Base-by-base conservation (phyloP, 2,329 filamentous ascomycete genomes). In the Ascochyta clinopodiicola region DNA sequence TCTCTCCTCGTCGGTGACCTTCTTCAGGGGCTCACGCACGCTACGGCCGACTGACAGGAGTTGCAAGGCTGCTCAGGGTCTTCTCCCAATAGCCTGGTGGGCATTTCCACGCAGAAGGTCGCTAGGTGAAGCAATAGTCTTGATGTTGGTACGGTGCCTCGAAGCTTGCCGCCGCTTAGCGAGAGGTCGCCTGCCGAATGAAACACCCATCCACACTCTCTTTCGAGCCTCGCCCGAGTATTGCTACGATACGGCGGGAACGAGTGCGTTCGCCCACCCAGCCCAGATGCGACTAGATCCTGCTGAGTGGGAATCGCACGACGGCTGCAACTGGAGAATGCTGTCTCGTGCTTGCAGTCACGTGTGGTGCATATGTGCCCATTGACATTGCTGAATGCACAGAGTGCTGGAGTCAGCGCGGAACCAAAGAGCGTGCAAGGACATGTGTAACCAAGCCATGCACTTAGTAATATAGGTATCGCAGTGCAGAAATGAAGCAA, bases 71-170 rank as follows among this genome's bases (percentile, higher is more conserved):
- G 27, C 35, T 19, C 27, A 49, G 17, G 17, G 19, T n/a, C 9
- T 31, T 32, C 44, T 36, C 42, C 46, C 36, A 50, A 42, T 46
- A 25, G 22, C 4, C 22, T 24, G 19, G 46, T 46, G 31, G 43
- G 38, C 29, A 35, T 46, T 51, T 35, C 22, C 37, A 32, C 42
- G 24, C n/a, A 6, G 24, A 8, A 21, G 7, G 7, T 56, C 46
- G 42, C 43, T 51, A 56, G 46, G 6, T 56, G 52, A 51, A 56
- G 46, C 52, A 51, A 51, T 56, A 56, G 52, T 47, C 12, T 37
- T 44, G 40, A 5, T 43, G 25, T 19, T 45, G 22, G 19, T 37
- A 42, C 46, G 46, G 36, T 40, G 24, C 21, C 37, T 25, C 1
- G 42, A 56, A 31, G 52, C 42, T 24, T 24, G 52, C 44, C 38